phyloP scores from a whole-genome alignment of 1,284 basidiomycete genomes.

The Tausonia pullulans region DNA sequence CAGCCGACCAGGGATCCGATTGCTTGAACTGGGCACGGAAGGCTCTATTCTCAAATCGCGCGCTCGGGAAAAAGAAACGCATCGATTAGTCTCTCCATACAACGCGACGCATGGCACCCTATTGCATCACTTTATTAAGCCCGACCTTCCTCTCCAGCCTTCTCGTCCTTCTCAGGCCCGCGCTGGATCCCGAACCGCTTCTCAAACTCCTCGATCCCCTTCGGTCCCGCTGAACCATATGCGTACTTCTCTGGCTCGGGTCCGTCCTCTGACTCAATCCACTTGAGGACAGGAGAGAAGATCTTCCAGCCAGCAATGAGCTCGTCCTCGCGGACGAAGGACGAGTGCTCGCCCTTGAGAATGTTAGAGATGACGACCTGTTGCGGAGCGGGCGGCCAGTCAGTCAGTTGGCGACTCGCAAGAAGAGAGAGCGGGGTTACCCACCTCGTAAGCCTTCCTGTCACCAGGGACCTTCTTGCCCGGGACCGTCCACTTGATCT shows the following conservation, averaged over 20 bases:
- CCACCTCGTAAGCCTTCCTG: slow-evolving; percentile 18
- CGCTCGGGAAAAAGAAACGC: too few species aligned
- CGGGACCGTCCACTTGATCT: slow-evolving; percentile 15
- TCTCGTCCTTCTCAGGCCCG: not conserved
- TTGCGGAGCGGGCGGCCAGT: not conserved
- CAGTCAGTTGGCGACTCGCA: not conserved
- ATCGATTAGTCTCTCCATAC: too few species aligned
- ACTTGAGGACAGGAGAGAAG: slow-evolving; percentile 18
- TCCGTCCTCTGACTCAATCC: slow-evolving; percentile 16
- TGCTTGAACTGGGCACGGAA: too few species aligned
- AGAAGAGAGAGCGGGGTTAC: too few species aligned
- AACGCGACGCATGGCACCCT: too few species aligned
- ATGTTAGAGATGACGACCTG: slow-evolving; percentile 10
- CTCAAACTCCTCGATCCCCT: slow-evolving; percentile 18
- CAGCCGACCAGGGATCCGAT: too few species aligned
- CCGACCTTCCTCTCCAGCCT: too few species aligned
- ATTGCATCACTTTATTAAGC: too few species aligned
- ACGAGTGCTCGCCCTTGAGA: slow-evolving; percentile 15
- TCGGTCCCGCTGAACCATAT: slow-evolving; percentile 18
- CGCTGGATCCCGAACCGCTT: slow-evolving; percentile 14
- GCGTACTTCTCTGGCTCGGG: slow-evolving; percentile 17
- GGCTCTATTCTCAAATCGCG: too few species aligned
- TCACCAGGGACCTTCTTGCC: slow-evolving; percentile 16
- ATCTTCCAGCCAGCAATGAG: slow-evolving; percentile 19
- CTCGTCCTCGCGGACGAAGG: slow-evolving; percentile 19